Evolutionary conservation across 352 stramenopile species (phyloP).

Genomic region (Pythium aristosporum): DNA sequence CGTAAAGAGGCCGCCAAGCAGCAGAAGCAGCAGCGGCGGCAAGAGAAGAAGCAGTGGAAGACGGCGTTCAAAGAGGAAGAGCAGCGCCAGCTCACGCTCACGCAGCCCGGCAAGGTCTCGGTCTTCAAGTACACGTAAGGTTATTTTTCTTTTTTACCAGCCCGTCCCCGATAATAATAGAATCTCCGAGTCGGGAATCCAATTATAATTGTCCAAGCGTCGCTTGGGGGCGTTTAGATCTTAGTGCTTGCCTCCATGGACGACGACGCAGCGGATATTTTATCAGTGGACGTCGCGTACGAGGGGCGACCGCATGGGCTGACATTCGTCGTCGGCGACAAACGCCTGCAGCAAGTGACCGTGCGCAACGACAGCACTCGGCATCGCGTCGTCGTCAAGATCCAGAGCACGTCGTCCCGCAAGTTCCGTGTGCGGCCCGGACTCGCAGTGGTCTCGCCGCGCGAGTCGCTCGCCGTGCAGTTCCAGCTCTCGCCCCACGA

Average conservation of each 20-base stretch:
- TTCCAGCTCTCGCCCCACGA: conserved; percentile 40
- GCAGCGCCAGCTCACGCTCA: conserved; percentile 65
- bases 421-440: conserved; percentile 40
- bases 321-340: conserved; percentile 18
- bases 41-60: conserved; percentile 95
- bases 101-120: conserved; percentile 57
- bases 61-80: conserved; percentile 93
- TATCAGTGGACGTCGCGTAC: conserved; percentile 16
- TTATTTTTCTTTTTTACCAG: background rate
- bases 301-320: conserved; percentile 13
- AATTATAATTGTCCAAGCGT: too few relatives aligned
- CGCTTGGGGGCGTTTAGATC: too few relatives aligned
- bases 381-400: conserved; percentile 36
- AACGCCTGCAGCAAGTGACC: conserved; percentile 8
- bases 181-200: too few relatives aligned
- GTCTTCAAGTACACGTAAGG: conserved; percentile 67
- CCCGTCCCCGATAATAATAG: too few relatives aligned
- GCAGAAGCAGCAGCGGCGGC: conserved; percentile 87
- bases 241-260: too few relatives aligned
- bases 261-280: too few relatives aligned
- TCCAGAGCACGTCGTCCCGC: conserved; percentile 40
- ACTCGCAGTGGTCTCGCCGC: conserved; percentile 17
- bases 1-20: conserved; percentile 92
- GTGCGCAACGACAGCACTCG: conserved; percentile 18
- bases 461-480: conserved; percentile 18